These are phyloP conservation scores for Trebouxia sp. DNA, from an alignment of 139 green algal species.

Conservation along the genomic window DNA sequence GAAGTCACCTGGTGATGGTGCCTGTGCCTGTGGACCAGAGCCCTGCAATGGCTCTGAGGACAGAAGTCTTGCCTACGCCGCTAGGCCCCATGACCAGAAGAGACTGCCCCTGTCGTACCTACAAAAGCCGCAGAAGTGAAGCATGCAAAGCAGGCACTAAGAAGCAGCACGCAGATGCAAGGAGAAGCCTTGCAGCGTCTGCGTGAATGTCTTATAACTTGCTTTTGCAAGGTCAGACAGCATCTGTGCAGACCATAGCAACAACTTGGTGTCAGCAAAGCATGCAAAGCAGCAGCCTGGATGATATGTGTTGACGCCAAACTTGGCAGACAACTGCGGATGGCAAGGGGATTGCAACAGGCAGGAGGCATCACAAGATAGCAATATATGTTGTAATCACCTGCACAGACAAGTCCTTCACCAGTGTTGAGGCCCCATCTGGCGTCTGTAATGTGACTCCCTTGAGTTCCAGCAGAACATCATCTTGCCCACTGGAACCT, in stretches of 20 bases:
- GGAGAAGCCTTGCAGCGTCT: background rate
- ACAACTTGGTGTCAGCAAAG: background rate
- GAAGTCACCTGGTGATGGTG: conserved; percentile 54
- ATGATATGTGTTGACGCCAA: too few relatives aligned
- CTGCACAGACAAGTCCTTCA: conserved; percentile 63
- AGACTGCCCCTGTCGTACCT: conserved; percentile 56
- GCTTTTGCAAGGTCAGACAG: too few relatives aligned
- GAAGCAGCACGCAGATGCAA: too few relatives aligned
- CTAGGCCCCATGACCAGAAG: conserved; percentile 91
- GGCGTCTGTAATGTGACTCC: conserved; percentile 76
- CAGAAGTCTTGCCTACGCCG: conserved; percentile 90
- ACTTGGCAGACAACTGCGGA: too few relatives aligned
- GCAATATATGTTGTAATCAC: too few relatives aligned
- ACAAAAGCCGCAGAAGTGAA: too few relatives aligned
- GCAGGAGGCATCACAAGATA: too few relatives aligned
- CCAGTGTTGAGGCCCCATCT: conserved; percentile 51
- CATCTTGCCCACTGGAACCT: background rate
- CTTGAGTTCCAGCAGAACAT: conserved; percentile 58
- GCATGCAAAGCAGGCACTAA: too few relatives aligned
- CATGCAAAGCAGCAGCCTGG: too few relatives aligned
- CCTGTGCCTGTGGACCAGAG: conserved; percentile 82
- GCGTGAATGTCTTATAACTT: too few relatives aligned
- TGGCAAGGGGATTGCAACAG: too few relatives aligned
- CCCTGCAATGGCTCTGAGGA: conserved; percentile 90
- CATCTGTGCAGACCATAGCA: background rate